A percentile compares a stretch with the other conserved stretches of the same genome.
Conservation (phyloP, 2,329 filamentous ascomycete species). For the Monosporascus sp. region DNA sequence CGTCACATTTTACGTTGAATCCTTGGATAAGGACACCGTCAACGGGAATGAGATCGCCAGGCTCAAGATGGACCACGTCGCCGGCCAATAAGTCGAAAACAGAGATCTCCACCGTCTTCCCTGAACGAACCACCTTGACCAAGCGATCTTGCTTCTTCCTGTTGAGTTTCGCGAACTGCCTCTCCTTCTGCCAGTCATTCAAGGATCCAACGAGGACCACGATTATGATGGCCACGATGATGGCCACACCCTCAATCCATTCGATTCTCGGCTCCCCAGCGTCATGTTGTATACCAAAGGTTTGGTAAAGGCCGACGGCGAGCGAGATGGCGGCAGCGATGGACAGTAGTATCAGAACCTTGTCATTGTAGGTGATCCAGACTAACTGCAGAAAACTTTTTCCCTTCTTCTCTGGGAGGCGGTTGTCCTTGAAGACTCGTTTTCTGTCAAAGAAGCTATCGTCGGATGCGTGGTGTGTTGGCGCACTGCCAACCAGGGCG, state of each 20-base stretch:
- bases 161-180: conserved; percentile 73
- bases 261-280: conserved; percentile 53
- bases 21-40: conserved; percentile 69
- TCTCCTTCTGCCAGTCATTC: conserved; percentile 77
- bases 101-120: conserved; percentile 62
- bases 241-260: conserved; percentile 78
- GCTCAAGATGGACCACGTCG: conserved; percentile 67
- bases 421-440: conserved; percentile 67
- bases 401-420: conserved; percentile 66
- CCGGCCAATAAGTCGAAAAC: conserved; percentile 65
- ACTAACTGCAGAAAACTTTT: conserved; percentile 68
- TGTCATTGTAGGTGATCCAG: conserved; percentile 83
- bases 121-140: conserved; percentile 67
- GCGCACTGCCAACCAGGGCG: conserved; percentile 11
- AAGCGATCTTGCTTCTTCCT: conserved; percentile 71
- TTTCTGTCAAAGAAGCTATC: conserved; percentile 56
- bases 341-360: conserved; percentile 68
- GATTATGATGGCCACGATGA: conserved; percentile 73
- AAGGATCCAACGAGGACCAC: conserved; percentile 71
- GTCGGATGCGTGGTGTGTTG: conserved; percentile 9
- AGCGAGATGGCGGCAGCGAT: conserved; percentile 67
- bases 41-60: conserved; percentile 68
- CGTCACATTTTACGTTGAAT: conserved; percentile 70
- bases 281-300: conserved; percentile 55
- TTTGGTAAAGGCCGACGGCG: conserved; percentile 70